Percentiles rank a stretch among this genome's conserved stretches.
These are phyloP conservation scores for Cyanidium caldarium DNA, from an alignment of 23 red algal genomes.

Conservation along the genomic window DNA sequence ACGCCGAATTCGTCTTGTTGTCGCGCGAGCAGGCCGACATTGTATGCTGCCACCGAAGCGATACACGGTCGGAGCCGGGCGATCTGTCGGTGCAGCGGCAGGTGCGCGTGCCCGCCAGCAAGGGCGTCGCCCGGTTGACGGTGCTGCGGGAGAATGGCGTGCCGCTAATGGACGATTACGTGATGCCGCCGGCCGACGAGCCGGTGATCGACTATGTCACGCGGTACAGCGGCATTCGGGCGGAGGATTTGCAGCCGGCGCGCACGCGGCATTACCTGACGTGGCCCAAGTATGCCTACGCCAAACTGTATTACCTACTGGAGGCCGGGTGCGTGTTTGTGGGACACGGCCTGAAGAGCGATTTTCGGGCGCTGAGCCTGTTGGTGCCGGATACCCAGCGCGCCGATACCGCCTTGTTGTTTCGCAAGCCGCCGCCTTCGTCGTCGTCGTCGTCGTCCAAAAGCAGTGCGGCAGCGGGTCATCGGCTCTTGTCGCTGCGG, in stretches of 20 bases:
- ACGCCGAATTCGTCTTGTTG: conserved; percentile 81
- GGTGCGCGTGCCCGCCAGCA: conserved; percentile 44
- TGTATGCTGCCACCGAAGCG: conserved; percentile 27
- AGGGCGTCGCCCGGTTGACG: conserved; percentile 60
- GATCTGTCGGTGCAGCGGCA: neutral
- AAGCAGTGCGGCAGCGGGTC: too few relatives aligned
- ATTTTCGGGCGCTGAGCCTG: conserved; percentile 81
- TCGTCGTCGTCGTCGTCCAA: neutral
- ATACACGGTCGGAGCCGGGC: neutral
- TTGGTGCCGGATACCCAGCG: conserved; percentile 56
- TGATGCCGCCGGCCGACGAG: conserved; percentile 29
- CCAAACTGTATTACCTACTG: conserved; percentile 46
- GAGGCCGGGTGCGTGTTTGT: conserved; percentile 70
- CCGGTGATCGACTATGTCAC: conserved; percentile 69
- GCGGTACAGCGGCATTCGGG: conserved; percentile 49
- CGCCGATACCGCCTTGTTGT: conserved; percentile 72
- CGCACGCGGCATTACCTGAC: conserved; percentile 34
- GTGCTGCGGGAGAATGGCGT: conserved; percentile 51
- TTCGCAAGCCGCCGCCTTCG: conserved; percentile 16
- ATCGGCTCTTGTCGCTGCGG: conserved; percentile 36
- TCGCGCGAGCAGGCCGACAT: conserved; percentile 59
- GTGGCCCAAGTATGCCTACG: conserved; percentile 60
- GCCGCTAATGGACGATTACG: conserved; percentile 78
- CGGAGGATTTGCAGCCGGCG: conserved; percentile 43
- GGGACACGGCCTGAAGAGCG: conserved; percentile 79